Base-by-base conservation (phyloP, 208 protist species). In the Vickermania ingenoplastis region DNA sequence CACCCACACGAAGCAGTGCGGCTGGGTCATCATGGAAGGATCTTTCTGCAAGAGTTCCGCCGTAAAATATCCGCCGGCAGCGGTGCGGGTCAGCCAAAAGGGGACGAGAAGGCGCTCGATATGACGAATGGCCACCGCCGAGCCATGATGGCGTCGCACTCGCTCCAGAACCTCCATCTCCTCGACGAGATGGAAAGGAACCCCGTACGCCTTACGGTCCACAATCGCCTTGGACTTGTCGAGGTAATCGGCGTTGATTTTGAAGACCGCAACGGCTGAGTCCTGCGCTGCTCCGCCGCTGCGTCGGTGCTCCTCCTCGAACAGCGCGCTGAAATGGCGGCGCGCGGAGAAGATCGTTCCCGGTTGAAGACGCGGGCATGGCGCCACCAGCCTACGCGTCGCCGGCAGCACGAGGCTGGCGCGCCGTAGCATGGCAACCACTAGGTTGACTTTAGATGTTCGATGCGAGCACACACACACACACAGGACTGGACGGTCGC, bases 1-100 rank as follows among this genome's bases (percentile, higher is more conserved):
- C 27, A 92, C 65, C 85, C 85, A 95, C 61, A 89, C 76, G 25
- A 86, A 63, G 68, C 76, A 85, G 63, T 91, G 78, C 13, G 83
- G 75, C 73, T 85, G 81, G 22, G 83, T 92, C 57, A 92, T 24
- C 31, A 79, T 85, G 1, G 76, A 73, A 2, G 78, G 78, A 61
- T 95, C 85, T n/a, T 68, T 73, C 69, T 92, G 84, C 24, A 92
- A 73, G 13, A 95, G 30, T 25, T 95, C 82, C 0, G 75, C 88
- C 41, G 69, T 67, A 63, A 95, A 95, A 53, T 57, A 80, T 24
- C 88, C 88, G 17, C 71, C 63, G 2, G 80, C 82, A 25, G 83
- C 69, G 26, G 88, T 95, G 29, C 70, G 58, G 1, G 68, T 65
- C 31, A 95, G 70, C 85, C 88, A 95, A 67, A 95, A 92, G 17